Evolutionary conservation across 352 stramenopile species (phyloP), one percentile per base, ranked within the genome.

Genomic region (Phytophthora pini): DNA sequence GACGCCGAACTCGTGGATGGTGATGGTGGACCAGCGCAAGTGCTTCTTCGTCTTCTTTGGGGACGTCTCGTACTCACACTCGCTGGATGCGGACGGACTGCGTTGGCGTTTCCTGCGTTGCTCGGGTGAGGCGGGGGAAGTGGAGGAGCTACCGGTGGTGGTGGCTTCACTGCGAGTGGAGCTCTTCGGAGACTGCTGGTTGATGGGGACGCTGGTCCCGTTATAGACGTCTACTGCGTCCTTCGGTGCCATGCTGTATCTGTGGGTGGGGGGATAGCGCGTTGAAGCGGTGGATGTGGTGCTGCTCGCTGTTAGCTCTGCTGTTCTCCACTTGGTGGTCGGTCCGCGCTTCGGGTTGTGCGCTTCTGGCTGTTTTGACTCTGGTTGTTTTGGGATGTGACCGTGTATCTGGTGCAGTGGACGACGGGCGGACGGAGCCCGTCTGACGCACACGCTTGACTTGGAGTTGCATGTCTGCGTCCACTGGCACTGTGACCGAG

Each of bases 1-100:
- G 17, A 20, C 17, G 17, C 17, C 17, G 17, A 20, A 20, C 17
- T 20, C 17, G 17, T 20, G 17, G 13, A 85, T 48, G n/a, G 76
- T 88, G 68, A 84, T 79, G 29, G 79, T 85, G 11, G 69, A 79
- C 76, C 76, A 85, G 34, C 79, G 79, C 66, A 84, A 27, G 7
- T 72, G 69, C 72, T 85, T 85, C 60, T 82, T 81, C 32, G 22
- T 59, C 48, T 65, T 54, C 32, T 68, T 64, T 3, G 58, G 41
- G 10, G 43, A 58, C 4, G 15, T 12, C 26, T 64, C 49, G 48
- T 46, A 61, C n/a, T 47, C 24, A 10, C 34, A 17, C 11, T 70
- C 49, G 17, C 20, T 56, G 2, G 48, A 20, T 39, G 44, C 13
- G 20, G 39, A 64, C 10, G 58, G 24, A 34, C 38, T 74, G 20